A percentile compares a stretch with the other conserved stretches of the same genome.
Evolutionary conservation across 2,329 filamentous ascomycete genomes (phyloP).

Genomic region (Fusarium sublunatum): DNA sequence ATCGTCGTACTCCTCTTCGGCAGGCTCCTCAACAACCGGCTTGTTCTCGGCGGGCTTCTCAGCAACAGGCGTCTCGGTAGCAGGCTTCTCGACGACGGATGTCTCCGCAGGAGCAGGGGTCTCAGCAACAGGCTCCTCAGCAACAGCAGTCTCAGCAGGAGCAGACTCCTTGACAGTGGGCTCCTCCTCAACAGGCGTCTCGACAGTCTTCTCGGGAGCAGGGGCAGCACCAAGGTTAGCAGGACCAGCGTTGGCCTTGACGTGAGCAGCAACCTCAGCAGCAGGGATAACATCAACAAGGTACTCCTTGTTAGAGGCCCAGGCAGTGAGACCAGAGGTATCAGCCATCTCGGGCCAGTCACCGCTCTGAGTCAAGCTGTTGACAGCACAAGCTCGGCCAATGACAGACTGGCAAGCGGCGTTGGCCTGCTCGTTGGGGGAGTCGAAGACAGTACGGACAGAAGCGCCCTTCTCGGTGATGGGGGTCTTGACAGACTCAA

Average conservation of each 20-base stretch:
- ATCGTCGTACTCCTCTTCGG: neutral
- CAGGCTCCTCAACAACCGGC: neutral
- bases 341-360: constrained; percentile 37
- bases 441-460: constrained; percentile 34
- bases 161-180: no score
- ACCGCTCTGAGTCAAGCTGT: constrained; percentile 41
- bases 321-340: constrained; percentile 33
- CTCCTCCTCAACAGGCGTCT: no score
- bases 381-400: constrained; percentile 41
- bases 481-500: constrained; percentile 43
- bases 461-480: constrained; percentile 50
- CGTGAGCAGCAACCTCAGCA: constrained; percentile 29
- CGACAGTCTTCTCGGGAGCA: neutral
- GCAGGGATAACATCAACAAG: constrained; percentile 45
- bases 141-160: no score
- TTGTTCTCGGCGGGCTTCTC: neutral
- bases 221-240: constrained; percentile 38
- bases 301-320: constrained; percentile 26
- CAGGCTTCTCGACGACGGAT: neutral
- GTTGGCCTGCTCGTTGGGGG: constrained; percentile 29
- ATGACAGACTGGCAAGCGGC: constrained; percentile 36
- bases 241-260: constrained; percentile 35
- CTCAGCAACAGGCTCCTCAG: neutral
- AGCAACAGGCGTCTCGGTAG: neutral
- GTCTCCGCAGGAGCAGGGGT: neutral